A percentile compares a stretch with the other conserved stretches of the same genome.
Conservation (phyloP, 2,329 filamentous ascomycete genomes). For the Tolypocladium capitatum region DNA sequence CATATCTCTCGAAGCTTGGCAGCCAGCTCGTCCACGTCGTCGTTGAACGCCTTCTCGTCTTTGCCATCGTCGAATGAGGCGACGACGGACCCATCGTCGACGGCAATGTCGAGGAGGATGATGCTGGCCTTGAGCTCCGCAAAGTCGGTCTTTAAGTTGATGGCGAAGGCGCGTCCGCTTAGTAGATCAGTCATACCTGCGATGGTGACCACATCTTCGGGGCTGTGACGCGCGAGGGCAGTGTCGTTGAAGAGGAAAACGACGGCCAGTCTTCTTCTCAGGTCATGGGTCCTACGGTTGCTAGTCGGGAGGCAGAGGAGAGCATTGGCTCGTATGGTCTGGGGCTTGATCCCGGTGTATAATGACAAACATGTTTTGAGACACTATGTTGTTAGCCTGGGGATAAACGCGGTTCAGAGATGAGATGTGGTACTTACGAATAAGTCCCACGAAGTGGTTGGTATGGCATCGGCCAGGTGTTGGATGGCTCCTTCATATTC, state of each 20-base stretch:
- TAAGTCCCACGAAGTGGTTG: slow-evolving; percentile 21
- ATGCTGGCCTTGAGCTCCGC: slow-evolving; percentile 51
- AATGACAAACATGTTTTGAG: slow-evolving; percentile 33
- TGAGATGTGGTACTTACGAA: slow-evolving; percentile 23
- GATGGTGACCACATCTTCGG: slow-evolving; percentile 28
- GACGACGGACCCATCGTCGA: slow-evolving; percentile 45
- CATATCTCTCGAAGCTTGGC: slow-evolving; percentile 42
- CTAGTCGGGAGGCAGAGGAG: slow-evolving; percentile 45
- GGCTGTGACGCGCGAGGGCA: slow-evolving; percentile 23
- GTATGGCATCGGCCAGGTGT: slow-evolving; percentile 29
- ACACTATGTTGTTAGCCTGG: slow-evolving; percentile 27
- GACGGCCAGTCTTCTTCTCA: slow-evolving; percentile 54
- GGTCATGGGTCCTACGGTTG: slow-evolving; percentile 36
- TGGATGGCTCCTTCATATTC: slow-evolving; percentile 29
- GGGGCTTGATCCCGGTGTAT: slow-evolving; percentile 26
- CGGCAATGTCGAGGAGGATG: slow-evolving; percentile 57
- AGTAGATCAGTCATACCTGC: slow-evolving; percentile 33
- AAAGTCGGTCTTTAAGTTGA: slow-evolving; percentile 51
- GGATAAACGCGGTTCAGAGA: background rate
- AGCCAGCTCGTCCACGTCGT: slow-evolving; percentile 54
- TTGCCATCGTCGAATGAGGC: slow-evolving; percentile 12
- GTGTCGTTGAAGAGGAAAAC: slow-evolving; percentile 45
- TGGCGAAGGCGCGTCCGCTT: slow-evolving; percentile 32
- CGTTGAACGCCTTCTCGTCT: slow-evolving; percentile 46
- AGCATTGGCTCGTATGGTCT: slow-evolving; percentile 43